These are phyloP conservation scores for Colletotrichum sp. DNA, from an alignment of 2,329 filamentous ascomycete species.

Conservation along the genomic window DNA sequence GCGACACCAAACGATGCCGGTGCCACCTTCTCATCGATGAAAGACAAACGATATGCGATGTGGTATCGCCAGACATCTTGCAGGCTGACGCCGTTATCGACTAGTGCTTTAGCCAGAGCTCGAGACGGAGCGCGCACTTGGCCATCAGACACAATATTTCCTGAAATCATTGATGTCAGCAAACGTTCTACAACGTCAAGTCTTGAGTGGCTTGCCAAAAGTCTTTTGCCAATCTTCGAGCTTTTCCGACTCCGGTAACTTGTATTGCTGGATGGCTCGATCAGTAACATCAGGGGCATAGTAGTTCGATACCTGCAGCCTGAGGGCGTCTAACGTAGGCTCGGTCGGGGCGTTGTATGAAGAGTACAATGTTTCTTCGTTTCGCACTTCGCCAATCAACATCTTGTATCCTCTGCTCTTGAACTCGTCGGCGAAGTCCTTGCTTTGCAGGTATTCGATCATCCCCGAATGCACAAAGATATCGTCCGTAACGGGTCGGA, in stretches of 20 bases:
- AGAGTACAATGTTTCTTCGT: constrained; percentile 49
- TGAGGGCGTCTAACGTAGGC: constrained; percentile 36
- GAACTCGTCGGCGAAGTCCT: constrained; percentile 42
- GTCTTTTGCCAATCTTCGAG: constrained; percentile 39
- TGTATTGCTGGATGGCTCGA: constrained; percentile 38
- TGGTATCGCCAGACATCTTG: constrained; percentile 45
- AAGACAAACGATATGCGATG: constrained; percentile 46
- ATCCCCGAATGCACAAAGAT: constrained; percentile 43
- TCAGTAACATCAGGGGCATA: constrained; percentile 43
- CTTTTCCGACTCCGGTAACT: constrained; percentile 32
- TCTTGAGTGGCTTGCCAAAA: constrained; percentile 32
- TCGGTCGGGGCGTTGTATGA: constrained; percentile 41
- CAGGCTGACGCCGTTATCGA: constrained; percentile 34
- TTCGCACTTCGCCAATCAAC: constrained; percentile 47
- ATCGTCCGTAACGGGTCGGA: constrained; percentile 48
- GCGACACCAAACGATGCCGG: constrained; percentile 37
- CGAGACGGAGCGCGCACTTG: constrained; percentile 43
- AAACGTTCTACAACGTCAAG: not conserved
- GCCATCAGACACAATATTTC: constrained; percentile 41
- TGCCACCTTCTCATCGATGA: constrained; percentile 43
- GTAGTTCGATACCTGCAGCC: constrained; percentile 45
- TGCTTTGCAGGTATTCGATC: constrained; percentile 40
- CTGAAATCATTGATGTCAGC: not conserved
- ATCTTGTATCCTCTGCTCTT: constrained; percentile 36
- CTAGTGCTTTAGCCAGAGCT: constrained; percentile 34